Evolutionary conservation across 495 filamentous ascomycete genomes (phyloP).

Genomic region (Immersiella caudata): DNA sequence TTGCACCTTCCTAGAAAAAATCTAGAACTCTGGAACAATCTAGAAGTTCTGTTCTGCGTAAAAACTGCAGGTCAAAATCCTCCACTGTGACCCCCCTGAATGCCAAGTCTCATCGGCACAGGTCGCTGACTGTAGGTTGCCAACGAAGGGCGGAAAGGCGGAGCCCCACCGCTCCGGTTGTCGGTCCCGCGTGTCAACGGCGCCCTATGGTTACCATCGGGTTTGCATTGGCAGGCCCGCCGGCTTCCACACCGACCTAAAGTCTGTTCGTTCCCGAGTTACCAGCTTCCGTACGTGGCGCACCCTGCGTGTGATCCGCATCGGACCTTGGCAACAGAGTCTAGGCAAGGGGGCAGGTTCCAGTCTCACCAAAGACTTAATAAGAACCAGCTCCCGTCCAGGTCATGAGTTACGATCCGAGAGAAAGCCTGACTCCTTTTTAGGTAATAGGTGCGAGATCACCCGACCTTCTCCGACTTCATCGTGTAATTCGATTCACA

Average conservation of each 20-base stretch:
- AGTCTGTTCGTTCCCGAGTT: neutral
- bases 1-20: neutral
- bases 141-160: neutral
- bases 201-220: slow-evolving; percentile 23
- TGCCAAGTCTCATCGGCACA: neutral
- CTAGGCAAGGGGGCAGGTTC: neutral
- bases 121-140: neutral
- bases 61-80: neutral
- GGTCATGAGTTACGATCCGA: slow-evolving; percentile 8
- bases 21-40: neutral
- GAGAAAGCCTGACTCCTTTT: slow-evolving; percentile 11
- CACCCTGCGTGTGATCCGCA: slow-evolving; percentile 4
- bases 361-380: neutral
- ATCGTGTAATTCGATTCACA: neutral
- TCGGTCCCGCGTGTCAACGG: neutral
- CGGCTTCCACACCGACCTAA: neutral
- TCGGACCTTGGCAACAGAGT: neutral
- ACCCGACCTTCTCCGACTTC: slow-evolving; percentile 4
- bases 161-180: slow-evolving; percentile 14
- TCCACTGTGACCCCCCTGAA: neutral
- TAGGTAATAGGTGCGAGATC: slow-evolving; percentile 22
- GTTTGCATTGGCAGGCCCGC: neutral
- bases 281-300: neutral
- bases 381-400: neutral
- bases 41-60: neutral